Percentiles rank a stretch among this genome's conserved stretches.
Evolutionary conservation across 768 basidiomycete species (phyloP).

Genomic region (Pleurotus tuber-regium): DNA sequence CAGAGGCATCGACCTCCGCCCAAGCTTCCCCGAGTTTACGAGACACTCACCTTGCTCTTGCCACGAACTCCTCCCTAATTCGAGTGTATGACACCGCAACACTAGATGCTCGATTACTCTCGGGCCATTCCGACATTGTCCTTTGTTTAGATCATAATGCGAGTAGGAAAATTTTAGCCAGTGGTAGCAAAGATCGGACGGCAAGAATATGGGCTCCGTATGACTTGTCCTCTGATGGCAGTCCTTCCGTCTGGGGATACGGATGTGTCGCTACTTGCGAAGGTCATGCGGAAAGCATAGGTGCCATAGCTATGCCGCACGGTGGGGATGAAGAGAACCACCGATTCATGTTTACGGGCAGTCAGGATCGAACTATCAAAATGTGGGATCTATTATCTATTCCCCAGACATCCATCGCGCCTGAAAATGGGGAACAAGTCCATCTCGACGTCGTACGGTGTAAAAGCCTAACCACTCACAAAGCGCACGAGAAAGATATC

Average conservation of each 20-base stretch:
- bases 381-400: slow-evolving; percentile 89
- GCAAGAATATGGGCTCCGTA: slow-evolving; percentile 77
- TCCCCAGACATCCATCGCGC: slow-evolving; percentile 24
- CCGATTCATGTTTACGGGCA: slow-evolving; percentile 89
- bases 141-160: slow-evolving; percentile 73
- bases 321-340: slow-evolving; percentile 27
- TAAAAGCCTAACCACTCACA: slow-evolving; percentile 79
- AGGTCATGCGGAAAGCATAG: slow-evolving; percentile 93
- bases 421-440: slow-evolving; percentile 14
- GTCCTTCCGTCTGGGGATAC: slow-evolving; percentile 47
- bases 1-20: slow-evolving; percentile 20
- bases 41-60: slow-evolving; percentile 84
- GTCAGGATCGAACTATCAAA: slow-evolving; percentile 96
- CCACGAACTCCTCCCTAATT: slow-evolving; percentile 96
- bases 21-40: slow-evolving; percentile 20
- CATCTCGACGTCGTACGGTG: slow-evolving; percentile 43
- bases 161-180: slow-evolving; percentile 73
- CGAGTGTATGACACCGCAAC: slow-evolving; percentile 78
- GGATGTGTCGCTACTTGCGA: slow-evolving; percentile 84
- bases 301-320: slow-evolving; percentile 83
- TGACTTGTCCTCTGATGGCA: slow-evolving; percentile 12
- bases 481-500: slow-evolving; percentile 98
- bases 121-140: slow-evolving; percentile 91
- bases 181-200: slow-evolving; percentile 90
- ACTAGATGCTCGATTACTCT: slow-evolving; percentile 81